Percentiles rank a stretch among this genome's conserved stretches.
Evolutionary conservation across 306 rosid species (phyloP).

Genomic region (Psophocarpus tetragonolobus): DNA sequence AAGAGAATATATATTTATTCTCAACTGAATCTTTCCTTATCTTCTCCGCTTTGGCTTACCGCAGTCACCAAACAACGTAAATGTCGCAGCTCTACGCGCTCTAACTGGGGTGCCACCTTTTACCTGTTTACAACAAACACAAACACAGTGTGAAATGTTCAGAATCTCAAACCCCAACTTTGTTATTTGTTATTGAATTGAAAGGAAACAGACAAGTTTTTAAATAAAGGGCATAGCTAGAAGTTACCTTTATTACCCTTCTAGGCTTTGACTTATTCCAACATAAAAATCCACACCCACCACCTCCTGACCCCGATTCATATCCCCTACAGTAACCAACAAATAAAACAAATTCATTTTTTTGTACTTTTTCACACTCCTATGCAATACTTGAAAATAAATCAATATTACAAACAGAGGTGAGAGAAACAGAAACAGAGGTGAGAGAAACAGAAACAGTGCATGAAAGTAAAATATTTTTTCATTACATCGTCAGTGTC

Average conservation of each 20-base stretch:
- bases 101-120: constrained; percentile 57
- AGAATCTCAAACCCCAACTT: too few relatives aligned
- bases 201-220: not conserved
- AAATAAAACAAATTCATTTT: not conserved
- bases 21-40: constrained; percentile 13
- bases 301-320: constrained; percentile 71
- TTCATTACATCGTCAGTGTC: not conserved
- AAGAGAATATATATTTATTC: constrained; percentile 13
- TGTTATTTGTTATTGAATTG: too few relatives aligned
- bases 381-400: not conserved
- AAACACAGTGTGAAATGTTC: not conserved
- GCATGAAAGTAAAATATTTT: not conserved
- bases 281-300: constrained; percentile 78
- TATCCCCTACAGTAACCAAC: constrained; percentile 58
- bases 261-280: constrained; percentile 69
- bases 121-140: constrained; percentile 49
- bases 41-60: constrained; percentile 54
- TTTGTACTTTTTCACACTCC: not conserved
- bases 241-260: constrained; percentile 65
- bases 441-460: not conserved
- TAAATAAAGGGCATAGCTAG: constrained; percentile 6
- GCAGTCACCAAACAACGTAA: constrained; percentile 75
- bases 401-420: not conserved
- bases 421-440: not conserved
- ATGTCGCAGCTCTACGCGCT: constrained; percentile 52